These are phyloP conservation scores for Xylariaceae sp. DNA, from an alignment of 2,329 filamentous ascomycete species.

Conservation along the genomic window DNA sequence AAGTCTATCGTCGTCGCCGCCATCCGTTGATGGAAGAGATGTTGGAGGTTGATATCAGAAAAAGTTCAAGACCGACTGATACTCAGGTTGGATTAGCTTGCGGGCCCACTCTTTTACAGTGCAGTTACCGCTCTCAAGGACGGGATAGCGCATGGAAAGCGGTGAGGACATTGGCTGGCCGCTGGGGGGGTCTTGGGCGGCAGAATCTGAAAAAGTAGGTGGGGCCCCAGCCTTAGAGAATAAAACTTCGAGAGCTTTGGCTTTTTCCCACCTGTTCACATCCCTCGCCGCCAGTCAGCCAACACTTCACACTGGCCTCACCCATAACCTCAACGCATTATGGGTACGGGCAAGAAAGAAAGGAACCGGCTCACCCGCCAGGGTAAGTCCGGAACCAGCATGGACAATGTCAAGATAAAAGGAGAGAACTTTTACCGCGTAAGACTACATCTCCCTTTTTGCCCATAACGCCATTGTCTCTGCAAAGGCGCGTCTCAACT, in stretches of 20 bases:
- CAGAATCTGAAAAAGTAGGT: constrained; percentile 10
- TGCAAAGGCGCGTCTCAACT: constrained; percentile 1
- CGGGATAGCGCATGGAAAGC: constrained; percentile 2
- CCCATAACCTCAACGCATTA: constrained; percentile 36
- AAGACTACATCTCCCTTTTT: no score
- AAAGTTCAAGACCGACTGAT: constrained; percentile 12
- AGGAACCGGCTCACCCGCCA: constrained; percentile 75
- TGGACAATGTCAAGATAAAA: constrained; percentile 88
- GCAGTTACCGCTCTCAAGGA: neutral
- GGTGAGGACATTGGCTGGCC: constrained; percentile 8
- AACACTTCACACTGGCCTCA: constrained; percentile 21
- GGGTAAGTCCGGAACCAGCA: constrained; percentile 80
- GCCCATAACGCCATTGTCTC: no score
- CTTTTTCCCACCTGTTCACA: constrained; percentile 1
- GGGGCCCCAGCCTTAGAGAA: constrained; percentile 4
- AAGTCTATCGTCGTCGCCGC: neutral
- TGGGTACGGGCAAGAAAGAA: constrained; percentile 94
- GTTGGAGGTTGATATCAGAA: constrained; percentile 1
- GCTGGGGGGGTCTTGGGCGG: neutral
- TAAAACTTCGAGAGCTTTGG: constrained; percentile 12
- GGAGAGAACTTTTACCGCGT: constrained; percentile 89
- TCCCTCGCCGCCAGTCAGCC: constrained; percentile 10
- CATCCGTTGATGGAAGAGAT: neutral
- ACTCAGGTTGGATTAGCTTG: neutral
- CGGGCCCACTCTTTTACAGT: neutral